Evolutionary conservation across 441 rosid genomes (phyloP), one percentile per base, ranked within the genome.

Genomic region (Jatropha podagrica): DNA sequence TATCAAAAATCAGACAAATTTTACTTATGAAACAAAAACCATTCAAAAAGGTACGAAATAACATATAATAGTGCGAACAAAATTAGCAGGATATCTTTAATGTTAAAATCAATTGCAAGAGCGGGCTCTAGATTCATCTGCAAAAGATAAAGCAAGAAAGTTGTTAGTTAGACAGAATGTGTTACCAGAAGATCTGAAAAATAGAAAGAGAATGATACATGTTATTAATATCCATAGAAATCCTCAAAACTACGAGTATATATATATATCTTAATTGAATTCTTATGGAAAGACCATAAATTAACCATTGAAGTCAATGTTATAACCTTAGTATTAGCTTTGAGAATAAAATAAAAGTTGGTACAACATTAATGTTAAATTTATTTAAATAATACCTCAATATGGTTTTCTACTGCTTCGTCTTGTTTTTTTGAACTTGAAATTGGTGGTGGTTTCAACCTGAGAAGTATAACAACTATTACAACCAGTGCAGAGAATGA

Each of bases 81-180:
- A 77, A 85, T 40, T 71, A 79, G 52, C n/a, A 90, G 99, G 99
- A 94, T 96, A 94, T 96, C 98, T 85, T 88, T 86, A 78, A 92
- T 84, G 78, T 76, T 83, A 84, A 86, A 96, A 83, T 91, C 96
- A 85, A 96, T 89, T 69, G 92, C 95, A 82, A 96, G 91, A 73
- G 92, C 89, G 38, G 87, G 90, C 84, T 91, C 96, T 44, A 86
- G 79, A 74, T 85, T 89, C 77, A 87, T 84, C 98, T 94, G 98
- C 89, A 84, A 68, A 74, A 82, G 73, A 61, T 55, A 68, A 76
- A 76, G 42, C 26, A 77, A 65, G 59, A 79, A n/a, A 56, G 48
- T 27, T 60, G 69, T 80, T 63, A 80, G 72, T 72, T 68, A 54
- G 78, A 58, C 51, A 69, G 72, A n/a, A 61, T 59, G 68, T 40